phyloP scores from a whole-genome alignment of 176 grass and related monocot species.

The Rhynchospora tenuis region DNA sequence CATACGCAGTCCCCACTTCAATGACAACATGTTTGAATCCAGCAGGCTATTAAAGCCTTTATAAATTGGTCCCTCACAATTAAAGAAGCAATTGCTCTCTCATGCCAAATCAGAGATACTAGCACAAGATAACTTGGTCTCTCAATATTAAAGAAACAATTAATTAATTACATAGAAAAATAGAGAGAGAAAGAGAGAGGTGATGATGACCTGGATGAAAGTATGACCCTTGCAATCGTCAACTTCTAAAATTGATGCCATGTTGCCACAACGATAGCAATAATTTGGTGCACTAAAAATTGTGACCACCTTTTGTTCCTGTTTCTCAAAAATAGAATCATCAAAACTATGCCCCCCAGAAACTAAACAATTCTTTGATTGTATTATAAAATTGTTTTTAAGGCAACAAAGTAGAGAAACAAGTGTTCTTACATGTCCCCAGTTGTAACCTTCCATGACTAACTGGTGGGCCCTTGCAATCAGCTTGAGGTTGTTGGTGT shows the following conservation, averaged over 20 bases:
- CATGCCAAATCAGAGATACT: not conserved
- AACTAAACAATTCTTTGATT: not conserved
- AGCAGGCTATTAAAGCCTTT: no score
- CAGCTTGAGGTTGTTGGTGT: conserved; percentile 83
- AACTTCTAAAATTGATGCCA: conserved; percentile 97
- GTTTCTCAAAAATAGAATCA: conserved; percentile 23
- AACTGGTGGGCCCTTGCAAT: conserved; percentile 97
- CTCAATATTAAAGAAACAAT: no score
- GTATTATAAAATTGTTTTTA: not conserved
- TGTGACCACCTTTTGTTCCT: conserved; percentile 97
- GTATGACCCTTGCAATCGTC: conserved; percentile 94
- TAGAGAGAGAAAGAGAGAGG: not conserved
- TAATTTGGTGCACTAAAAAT: conserved; percentile 99
- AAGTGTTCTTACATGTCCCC: conserved; percentile 69
- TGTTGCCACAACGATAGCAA: conserved; percentile 96
- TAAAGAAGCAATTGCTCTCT: not conserved
- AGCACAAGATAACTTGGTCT: not conserved
- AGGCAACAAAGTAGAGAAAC: not conserved
- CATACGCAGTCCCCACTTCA: not conserved
- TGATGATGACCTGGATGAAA: conserved; percentile 71
- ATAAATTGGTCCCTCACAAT: not conserved
- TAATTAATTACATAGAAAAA: not conserved
- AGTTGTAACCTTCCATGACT: conserved; percentile 96
- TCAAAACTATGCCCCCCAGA: not conserved
- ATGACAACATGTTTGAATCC: not conserved